Conservation (phyloP, 768 basidiomycete species). For the Xerocomus brunneocitrinus region DNA sequence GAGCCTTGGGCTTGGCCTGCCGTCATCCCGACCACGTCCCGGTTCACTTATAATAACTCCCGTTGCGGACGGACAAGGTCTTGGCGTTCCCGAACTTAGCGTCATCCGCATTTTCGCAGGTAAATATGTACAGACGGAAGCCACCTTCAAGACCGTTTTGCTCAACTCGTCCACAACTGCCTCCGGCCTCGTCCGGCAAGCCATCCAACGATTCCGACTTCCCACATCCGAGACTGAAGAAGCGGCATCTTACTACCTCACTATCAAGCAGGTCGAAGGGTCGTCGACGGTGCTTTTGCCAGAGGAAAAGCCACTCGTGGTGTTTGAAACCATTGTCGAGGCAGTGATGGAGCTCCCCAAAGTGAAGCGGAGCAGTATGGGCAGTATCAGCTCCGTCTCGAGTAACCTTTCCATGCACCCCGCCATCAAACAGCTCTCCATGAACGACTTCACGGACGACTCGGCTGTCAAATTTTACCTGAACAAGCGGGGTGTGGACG, state of each 20-base stretch:
- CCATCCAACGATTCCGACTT: constrained; percentile 90
- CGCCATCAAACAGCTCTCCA: constrained; percentile 87
- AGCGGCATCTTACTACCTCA: constrained; percentile 73
- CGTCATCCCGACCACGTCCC: constrained; percentile 58
- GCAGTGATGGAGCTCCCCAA: constrained; percentile 78
- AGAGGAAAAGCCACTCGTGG: constrained; percentile 77
- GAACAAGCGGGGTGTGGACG: constrained; percentile 53
- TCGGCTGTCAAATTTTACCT: constrained; percentile 96
- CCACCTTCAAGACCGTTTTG: constrained; percentile 97
- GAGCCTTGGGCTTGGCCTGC: constrained; percentile 45
- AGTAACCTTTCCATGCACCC: constrained; percentile 94
- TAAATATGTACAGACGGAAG: constrained; percentile 83
- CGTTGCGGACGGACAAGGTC: constrained; percentile 55
- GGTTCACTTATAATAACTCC: constrained; percentile 73
- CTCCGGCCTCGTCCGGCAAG: constrained; percentile 82
- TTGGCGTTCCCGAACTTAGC: constrained; percentile 74
- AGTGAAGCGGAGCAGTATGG: constrained; percentile 89
- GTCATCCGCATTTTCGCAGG: constrained; percentile 97
- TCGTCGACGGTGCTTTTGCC: constrained; percentile 69
- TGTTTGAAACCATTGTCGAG: constrained; percentile 83
- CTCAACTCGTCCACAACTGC: constrained; percentile 84
- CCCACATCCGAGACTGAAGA: constrained; percentile 52
- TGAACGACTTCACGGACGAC: constrained; percentile 98
- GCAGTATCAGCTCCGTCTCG: constrained; percentile 89
- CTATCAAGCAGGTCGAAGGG: constrained; percentile 90